Conservation (phyloP, 208 protist species). For the Wallacemonas sp. region DNA sequence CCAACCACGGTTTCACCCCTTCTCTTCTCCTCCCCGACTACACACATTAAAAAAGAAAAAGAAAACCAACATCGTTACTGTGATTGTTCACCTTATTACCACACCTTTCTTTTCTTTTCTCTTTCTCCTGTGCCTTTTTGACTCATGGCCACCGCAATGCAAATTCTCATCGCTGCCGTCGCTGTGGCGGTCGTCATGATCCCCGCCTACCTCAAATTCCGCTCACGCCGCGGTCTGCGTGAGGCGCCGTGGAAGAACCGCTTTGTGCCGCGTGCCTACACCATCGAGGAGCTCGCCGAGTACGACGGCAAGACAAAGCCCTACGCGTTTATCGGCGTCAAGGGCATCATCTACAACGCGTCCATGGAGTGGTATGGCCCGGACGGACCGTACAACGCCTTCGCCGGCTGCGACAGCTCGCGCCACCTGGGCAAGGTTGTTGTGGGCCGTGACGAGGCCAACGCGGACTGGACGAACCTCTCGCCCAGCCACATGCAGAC, state of each 20-base stretch:
- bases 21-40: constrained; percentile 11
- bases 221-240: constrained; percentile 37
- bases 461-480: constrained; percentile 86
- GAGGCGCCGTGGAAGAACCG: constrained; percentile 40
- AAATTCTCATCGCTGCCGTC: constrained; percentile 26
- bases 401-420: constrained; percentile 84
- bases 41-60: constrained; percentile 4
- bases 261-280: constrained; percentile 80
- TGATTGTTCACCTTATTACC: not conserved
- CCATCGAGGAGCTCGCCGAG: constrained; percentile 70
- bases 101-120: not conserved
- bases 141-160: not conserved
- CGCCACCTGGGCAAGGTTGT: constrained; percentile 84
- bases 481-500: constrained; percentile 50
- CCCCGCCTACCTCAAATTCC: constrained; percentile 27
- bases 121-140: not conserved
- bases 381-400: constrained; percentile 79
- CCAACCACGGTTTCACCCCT: not conserved
- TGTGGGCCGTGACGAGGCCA: constrained; percentile 76
- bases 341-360: constrained; percentile 86
- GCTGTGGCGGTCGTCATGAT: constrained; percentile 24
- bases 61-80: not conserved
- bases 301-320: constrained; percentile 74
- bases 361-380: constrained; percentile 78
- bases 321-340: constrained; percentile 74